These are phyloP conservation scores for Wilhelminamyces savonicus DNA, from an alignment of 805 yeast species.

Conservation along the genomic window DNA sequence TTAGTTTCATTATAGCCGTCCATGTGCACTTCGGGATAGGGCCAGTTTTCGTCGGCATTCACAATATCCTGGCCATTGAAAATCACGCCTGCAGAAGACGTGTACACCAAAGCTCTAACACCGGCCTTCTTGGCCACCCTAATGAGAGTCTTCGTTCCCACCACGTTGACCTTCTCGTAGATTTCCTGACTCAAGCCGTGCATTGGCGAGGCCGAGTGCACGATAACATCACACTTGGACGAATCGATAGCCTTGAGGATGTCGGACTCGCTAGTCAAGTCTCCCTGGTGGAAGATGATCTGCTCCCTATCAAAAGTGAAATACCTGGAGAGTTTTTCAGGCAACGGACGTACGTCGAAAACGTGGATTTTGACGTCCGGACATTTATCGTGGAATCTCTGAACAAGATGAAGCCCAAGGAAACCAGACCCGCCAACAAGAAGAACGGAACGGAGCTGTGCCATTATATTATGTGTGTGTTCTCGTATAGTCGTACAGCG, in stretches of 20 bases:
- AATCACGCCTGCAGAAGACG: constrained; percentile 96
- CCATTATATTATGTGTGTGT: too few relatives aligned
- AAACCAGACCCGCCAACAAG: constrained; percentile 96
- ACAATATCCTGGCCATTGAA: constrained; percentile 90
- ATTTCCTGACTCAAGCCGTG: constrained; percentile 81
- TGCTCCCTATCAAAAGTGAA: constrained; percentile 64
- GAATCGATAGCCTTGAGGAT: constrained; percentile 54
- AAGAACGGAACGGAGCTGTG: constrained; percentile 50
- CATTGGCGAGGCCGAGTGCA: constrained; percentile 95
- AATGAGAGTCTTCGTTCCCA: constrained; percentile 76
- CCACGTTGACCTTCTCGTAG: constrained; percentile 84
- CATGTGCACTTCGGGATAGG: constrained; percentile 88
- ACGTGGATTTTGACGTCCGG: constrained; percentile 76
- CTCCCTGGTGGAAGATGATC: constrained; percentile 70
- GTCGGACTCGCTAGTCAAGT: constrained; percentile 69
- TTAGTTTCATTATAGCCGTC: constrained; percentile 96
- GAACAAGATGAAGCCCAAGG: constrained; percentile 83
- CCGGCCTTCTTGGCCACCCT: constrained; percentile 48
- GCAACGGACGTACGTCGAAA: constrained; percentile 86
- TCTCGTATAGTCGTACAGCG: too few relatives aligned
- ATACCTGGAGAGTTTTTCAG: constrained; percentile 60
- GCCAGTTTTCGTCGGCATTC: constrained; percentile 93
- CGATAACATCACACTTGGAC: constrained; percentile 66
- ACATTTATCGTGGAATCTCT: constrained; percentile 63
- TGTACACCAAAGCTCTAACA: constrained; percentile 74